Evolutionary conservation across 257 asterid genomes (phyloP), one percentile per base, ranked within the genome.

Genomic region (Capsicum rhomboideum): DNA sequence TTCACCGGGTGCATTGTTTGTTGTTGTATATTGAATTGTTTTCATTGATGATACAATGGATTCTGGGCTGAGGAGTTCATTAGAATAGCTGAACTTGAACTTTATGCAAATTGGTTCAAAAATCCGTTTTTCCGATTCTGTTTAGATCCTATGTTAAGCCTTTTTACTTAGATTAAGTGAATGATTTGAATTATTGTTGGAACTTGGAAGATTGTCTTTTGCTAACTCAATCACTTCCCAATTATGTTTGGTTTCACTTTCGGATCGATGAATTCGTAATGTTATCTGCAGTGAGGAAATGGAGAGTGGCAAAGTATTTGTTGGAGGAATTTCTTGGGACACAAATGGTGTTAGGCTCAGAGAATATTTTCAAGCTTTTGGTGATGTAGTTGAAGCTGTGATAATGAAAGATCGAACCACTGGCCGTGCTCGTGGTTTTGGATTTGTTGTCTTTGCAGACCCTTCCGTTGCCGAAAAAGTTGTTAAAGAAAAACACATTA

Each of bases 251-350:
- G 42, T 63, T 63, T 82, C 49, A 26, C 3, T 23, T 64, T 13
- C 10, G 12, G 75, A 79, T 82, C 79, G 75, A 83, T 86, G 89
- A 84, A 80, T 84, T 63, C 80, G 29, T 74, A 64, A 55, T 84
- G 85, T 84, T 63, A 80, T 84, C 87, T 82, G 50, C 84, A 81
- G 84, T 40, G 90, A 88, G 92, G 90, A 88, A 84, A 90, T 90
- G 90, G 93, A 91, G 55, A 78, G 89, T 82, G 92, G 94, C 74
- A 92, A 92, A 86, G 16, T 92, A 61, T 92, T 92, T 83, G 84
- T 92, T 80, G 97, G 97, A 86, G 97, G 97, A 89, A 91, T 92
- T 83, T 92, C 97, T 2, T 91, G 97, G 97, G 97, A 92, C 85
- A 92, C 97, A 21, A 89, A 87, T 56, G 96, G 91, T 54, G 94